Percentiles rank a stretch among this genome's conserved stretches.
These are phyloP conservation scores for Lactuca sativa DNA, from an alignment of 129 eudicot species.

Conservation along the genomic window DNA sequence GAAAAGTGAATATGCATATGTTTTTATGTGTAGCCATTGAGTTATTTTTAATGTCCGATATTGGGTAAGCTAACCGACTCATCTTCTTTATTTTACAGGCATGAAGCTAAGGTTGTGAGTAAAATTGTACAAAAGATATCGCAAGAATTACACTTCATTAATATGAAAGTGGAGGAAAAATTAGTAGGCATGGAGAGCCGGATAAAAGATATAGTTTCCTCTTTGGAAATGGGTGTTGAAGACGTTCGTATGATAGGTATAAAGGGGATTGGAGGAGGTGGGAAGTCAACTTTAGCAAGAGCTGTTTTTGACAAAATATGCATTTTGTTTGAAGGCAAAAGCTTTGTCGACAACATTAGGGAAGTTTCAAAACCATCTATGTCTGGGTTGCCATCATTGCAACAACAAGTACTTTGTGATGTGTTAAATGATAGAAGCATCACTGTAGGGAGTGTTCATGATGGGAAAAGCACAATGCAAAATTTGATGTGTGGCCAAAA, in stretches of 20 bases:
- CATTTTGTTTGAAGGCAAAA: not conserved
- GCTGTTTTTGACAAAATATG: slow-evolving; percentile 14
- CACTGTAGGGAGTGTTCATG: not conserved
- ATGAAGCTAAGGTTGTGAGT: slow-evolving; percentile 31
- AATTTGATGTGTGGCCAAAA: not conserved
- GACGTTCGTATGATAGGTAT: slow-evolving; percentile 30
- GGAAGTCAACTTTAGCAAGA: slow-evolving; percentile 21
- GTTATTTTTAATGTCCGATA: too few species aligned
- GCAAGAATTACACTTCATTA: not conserved
- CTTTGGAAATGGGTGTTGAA: slow-evolving; percentile 1
- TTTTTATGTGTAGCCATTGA: too few species aligned
- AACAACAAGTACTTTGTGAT: slow-evolving; percentile 8
- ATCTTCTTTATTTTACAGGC: too few species aligned
- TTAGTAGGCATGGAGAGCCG: slow-evolving; percentile 31
- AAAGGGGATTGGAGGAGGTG: slow-evolving; percentile 20
- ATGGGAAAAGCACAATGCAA: slow-evolving; percentile 8
- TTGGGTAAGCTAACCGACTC: too few species aligned
- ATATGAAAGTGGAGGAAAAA: slow-evolving; percentile 7
- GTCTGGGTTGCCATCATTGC: slow-evolving; percentile 9
- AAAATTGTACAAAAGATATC: slow-evolving; percentile 16
- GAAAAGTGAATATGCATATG: too few species aligned
- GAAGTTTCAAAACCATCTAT: slow-evolving; percentile 6
- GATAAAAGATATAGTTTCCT: slow-evolving; percentile 1
- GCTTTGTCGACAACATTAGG: slow-evolving; percentile 18
- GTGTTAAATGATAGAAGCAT: not conserved